Conservation (phyloP, 2,329 filamentous ascomycete genomes). For the Grosmannia serpens region DNA sequence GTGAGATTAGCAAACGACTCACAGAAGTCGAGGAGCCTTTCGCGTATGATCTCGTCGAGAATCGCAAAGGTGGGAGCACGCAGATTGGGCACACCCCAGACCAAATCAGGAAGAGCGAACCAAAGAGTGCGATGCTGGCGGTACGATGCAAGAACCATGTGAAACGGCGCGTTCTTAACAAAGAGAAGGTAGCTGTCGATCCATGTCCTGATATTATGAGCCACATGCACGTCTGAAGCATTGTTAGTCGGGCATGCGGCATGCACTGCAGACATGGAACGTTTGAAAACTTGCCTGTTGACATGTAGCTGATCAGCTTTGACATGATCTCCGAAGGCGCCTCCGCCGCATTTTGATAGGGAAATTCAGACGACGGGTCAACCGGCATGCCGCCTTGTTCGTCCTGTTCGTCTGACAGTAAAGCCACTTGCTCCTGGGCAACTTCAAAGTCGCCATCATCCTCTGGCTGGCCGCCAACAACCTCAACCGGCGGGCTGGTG, state of each 20-base stretch:
- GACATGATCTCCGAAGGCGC: constrained; percentile 17
- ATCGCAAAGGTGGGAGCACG: constrained; percentile 3
- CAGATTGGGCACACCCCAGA: constrained; percentile 19
- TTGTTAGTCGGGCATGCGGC: background rate
- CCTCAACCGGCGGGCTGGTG: constrained; percentile 32
- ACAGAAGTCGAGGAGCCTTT: constrained; percentile 26
- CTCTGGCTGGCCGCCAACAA: constrained; percentile 27
- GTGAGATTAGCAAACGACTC: constrained; percentile 35
- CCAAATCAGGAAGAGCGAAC: constrained; percentile 37
- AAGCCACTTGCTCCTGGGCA: constrained; percentile 12
- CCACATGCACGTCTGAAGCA: constrained; percentile 29
- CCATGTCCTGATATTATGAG: constrained; percentile 37
- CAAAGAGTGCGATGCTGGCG: constrained; percentile 37
- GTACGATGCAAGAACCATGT: constrained; percentile 30
- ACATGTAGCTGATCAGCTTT: constrained; percentile 16
- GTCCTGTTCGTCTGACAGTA: constrained; percentile 10
- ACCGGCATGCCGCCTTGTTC: constrained; percentile 13
- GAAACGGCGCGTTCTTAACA: constrained; percentile 21
- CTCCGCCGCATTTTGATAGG: constrained; percentile 24
- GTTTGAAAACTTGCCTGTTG: constrained; percentile 12
- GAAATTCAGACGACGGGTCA: constrained; percentile 36
- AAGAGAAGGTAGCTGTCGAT: constrained; percentile 35
- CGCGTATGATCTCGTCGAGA: constrained; percentile 16
- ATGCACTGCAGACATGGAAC: background rate
- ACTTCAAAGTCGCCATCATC: constrained; percentile 17